phyloP scores from a whole-genome alignment of 176 grass and related monocot species.

The Elymus sibiricus region DNA sequence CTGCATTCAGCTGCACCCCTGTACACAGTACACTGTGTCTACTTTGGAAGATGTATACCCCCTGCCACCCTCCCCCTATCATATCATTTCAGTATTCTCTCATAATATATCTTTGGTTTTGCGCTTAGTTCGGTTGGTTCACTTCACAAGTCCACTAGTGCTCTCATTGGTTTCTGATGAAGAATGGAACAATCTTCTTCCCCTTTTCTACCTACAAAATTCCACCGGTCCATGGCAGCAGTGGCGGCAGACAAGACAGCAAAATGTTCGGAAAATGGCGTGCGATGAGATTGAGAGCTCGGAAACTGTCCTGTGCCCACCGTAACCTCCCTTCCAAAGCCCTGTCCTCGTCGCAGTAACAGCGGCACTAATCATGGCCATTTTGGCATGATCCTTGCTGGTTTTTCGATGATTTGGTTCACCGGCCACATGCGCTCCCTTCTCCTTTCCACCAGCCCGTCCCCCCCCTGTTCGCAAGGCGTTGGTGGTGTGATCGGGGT shows the following conservation, averaged over 20 bases:
- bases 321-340: not conserved
- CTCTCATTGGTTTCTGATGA: not conserved
- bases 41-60: not conserved
- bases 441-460: constrained; percentile 5
- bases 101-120: not conserved
- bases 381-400: not conserved
- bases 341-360: not conserved
- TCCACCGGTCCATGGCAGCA: not conserved
- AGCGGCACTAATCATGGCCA: not conserved
- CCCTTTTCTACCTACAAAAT: not conserved
- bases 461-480: not conserved
- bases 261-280: not conserved
- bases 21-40: not conserved
- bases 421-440: constrained; percentile 32
- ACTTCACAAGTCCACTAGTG: not conserved
- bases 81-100: not conserved
- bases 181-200: not conserved
- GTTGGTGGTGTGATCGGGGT: no score
- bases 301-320: not conserved
- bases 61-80: not conserved
- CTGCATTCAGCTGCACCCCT: not conserved
- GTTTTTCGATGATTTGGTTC: not conserved
- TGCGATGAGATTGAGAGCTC: not conserved
- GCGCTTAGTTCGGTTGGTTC: no score
- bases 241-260: not conserved